Evolutionary conservation across 2,329 filamentous ascomycete genomes (phyloP).

Genomic region (Penicillium fuscoglaucum): DNA sequence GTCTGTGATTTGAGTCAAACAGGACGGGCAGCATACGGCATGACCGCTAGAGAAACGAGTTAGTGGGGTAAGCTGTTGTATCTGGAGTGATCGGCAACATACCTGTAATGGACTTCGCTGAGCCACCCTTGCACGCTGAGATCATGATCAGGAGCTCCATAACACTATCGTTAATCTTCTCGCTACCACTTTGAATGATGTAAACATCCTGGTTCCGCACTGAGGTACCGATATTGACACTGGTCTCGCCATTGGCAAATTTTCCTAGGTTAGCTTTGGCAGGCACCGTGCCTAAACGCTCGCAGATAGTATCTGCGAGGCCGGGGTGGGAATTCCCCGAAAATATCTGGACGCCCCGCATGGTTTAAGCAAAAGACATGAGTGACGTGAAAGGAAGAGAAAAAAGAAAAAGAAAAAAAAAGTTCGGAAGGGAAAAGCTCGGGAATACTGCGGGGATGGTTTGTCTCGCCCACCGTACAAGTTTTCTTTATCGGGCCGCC

Average conservation of each 20-base stretch:
- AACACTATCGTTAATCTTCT: constrained; percentile 95
- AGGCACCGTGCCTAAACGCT: constrained; percentile 61
- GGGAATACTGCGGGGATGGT: constrained; percentile 17
- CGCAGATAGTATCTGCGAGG: constrained; percentile 66
- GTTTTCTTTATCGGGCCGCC: constrained; percentile 11
- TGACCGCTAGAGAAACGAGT: constrained; percentile 39
- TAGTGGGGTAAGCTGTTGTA: constrained; percentile 19
- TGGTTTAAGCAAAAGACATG: constrained; percentile 34
- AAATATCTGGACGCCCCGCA: constrained; percentile 69
- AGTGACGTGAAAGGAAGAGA: constrained; percentile 14
- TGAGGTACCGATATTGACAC: constrained; percentile 65
- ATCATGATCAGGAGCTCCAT: constrained; percentile 99
- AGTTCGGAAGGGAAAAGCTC: constrained; percentile 17
- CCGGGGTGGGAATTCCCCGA: constrained; percentile 65
- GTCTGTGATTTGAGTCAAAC: constrained; percentile 28
- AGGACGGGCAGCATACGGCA: constrained; percentile 47
- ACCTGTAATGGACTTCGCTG: constrained; percentile 96
- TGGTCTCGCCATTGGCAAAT: constrained; percentile 70
- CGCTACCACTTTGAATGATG: constrained; percentile 94
- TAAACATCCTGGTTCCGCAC: constrained; percentile 99
- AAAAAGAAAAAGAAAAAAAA: constrained; percentile 21
- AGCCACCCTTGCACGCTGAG: constrained; percentile 95
- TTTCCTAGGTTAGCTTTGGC: constrained; percentile 63
- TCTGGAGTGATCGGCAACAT: constrained; percentile 36
- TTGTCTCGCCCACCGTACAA: constrained; percentile 19